Conservation (phyloP, 2,329 filamentous ascomycete genomes). For the Exophiala aquamarina region DNA sequence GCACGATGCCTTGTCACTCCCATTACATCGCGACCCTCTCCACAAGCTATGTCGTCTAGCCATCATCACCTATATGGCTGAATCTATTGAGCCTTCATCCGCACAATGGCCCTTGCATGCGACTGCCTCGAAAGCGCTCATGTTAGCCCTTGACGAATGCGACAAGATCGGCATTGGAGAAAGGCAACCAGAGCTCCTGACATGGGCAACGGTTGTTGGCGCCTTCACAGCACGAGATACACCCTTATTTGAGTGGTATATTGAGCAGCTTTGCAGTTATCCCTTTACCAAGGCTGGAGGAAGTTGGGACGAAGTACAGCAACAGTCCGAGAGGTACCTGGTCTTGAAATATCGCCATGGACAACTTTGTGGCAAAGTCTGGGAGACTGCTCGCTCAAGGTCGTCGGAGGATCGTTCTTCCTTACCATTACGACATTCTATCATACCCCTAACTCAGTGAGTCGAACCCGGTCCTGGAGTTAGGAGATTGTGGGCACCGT, state of each 20-base stretch:
- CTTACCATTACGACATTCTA: neutral
- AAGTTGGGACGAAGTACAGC: conserved; percentile 4
- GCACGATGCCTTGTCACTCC: conserved; percentile 8
- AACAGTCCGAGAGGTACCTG: conserved; percentile 4
- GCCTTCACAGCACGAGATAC: conserved; percentile 34
- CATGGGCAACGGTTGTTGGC: conserved; percentile 38
- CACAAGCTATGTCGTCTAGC: conserved; percentile 9
- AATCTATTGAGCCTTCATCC: conserved; percentile 14
- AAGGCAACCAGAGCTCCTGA: conserved; percentile 26
- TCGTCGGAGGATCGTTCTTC: neutral
- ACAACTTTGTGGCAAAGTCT: conserved; percentile 5
- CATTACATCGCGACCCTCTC: conserved; percentile 3
- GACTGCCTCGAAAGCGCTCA: conserved; percentile 6
- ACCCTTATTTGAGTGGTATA: conserved; percentile 6
- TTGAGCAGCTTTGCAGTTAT: conserved; percentile 8
- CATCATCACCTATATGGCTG: conserved; percentile 12
- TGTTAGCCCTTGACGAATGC: conserved; percentile 28
- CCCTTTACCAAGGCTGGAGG: neutral
- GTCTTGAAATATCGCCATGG: conserved; percentile 11
- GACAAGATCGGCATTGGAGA: conserved; percentile 30
- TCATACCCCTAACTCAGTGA: too few relatives aligned
- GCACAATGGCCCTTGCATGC: conserved; percentile 6
- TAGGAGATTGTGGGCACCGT: too few relatives aligned
- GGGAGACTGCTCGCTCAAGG: neutral
- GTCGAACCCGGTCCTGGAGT: too few relatives aligned